Evolutionary conservation across 139 green algal species (phyloP), one percentile per base, ranked within the genome.

Genomic region (Chlorella sorokiniana): DNA sequence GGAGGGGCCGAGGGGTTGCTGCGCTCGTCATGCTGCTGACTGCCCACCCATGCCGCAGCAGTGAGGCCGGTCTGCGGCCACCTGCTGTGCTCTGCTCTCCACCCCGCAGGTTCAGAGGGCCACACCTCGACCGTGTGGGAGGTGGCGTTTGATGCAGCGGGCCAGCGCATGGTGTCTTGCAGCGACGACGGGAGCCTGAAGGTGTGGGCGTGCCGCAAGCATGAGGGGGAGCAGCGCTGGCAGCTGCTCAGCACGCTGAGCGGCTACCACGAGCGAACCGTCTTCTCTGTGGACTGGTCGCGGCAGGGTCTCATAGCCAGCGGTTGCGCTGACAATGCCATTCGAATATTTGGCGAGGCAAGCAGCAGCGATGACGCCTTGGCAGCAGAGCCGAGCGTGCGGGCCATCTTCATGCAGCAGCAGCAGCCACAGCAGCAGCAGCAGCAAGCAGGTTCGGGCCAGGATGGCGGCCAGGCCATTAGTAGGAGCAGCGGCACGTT

Each of bases 91-190:
- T 56, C 14, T 51, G 4, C 11, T 16, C 6, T 20, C 22, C 33
- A 1, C 8, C 68, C 8, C 73, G 67, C 51, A 86, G 82, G 65
- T 2, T 67, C 82, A 1, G 54, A 84, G 33, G 95, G 94, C 4
- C 95, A 98, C 82, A 85, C 35, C 3, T 97, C 92, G 0, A 98
- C 95, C 62, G 95, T 98, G 9, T 98, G 95, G 95, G 89, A 82
- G 3, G 73, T 96, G 14, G 78, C 83, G 1, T 98, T 98, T 82
- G 85, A 92, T 45, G 29, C 69, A 0, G 41, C 51, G 2, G 95
- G 95, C 9, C 35, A 56, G 29, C 84, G 83, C 29, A 93, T 98
- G 89, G 95, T 90, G 16, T 96, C 95, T 3, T 94, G 89, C 86
- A 95, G 93, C 79, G 95, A 96, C 65, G 95, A 98, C 86, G 45